Evolutionary conservation across 768 basidiomycete genomes (phyloP), one percentile per base, ranked within the genome.

Genomic region (Gautieria morchelliformis): DNA sequence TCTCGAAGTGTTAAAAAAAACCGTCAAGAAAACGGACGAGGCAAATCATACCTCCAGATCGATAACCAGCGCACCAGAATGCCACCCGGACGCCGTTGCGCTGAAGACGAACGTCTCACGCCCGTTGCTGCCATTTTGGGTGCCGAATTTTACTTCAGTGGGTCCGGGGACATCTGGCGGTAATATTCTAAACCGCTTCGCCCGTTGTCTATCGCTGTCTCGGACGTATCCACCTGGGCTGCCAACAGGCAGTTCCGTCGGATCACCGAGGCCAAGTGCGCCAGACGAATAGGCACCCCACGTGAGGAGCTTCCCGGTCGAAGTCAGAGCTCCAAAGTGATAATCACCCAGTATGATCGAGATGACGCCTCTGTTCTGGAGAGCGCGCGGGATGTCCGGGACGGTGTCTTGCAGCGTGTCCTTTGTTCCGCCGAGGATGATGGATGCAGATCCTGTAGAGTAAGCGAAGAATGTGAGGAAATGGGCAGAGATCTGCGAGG

Each of bases 261-360:
- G 89, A 67, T 90, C 83, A 4, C 93, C 93, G 2, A 96, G 75
- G 1, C 94, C 94, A 39, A 96, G 74, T 1, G 93, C 93, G 11
- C 94, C 93, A 32, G 71, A 67, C 20, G 85, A 86, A 69, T 83
- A 87, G 24, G 68, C 62, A 15, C 91, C 92, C 91, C 89, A 94
- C 11, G 93, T 89, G 19, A 86, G 72, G 24, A 93, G 72, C 65
- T 83, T 78, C 15, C 94, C 95, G 22, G 75, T 69, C 40, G 79
- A 75, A 3, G 91, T 94, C 63, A 96, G 73, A 1, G 95, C 94
- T 37, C 83, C 89, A 65, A 77, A 83, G 72, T 98, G 95, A 68
- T 94, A 96, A 70, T 98, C 95, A 5, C 95, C 95, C 52, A 93
- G 77, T 14, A 86, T 85, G 56, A 95, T 83, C 52, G 90, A 89